Evolutionary conservation across 1,284 basidiomycete species (phyloP).

Genomic region (Rhodotorula sp.): DNA sequence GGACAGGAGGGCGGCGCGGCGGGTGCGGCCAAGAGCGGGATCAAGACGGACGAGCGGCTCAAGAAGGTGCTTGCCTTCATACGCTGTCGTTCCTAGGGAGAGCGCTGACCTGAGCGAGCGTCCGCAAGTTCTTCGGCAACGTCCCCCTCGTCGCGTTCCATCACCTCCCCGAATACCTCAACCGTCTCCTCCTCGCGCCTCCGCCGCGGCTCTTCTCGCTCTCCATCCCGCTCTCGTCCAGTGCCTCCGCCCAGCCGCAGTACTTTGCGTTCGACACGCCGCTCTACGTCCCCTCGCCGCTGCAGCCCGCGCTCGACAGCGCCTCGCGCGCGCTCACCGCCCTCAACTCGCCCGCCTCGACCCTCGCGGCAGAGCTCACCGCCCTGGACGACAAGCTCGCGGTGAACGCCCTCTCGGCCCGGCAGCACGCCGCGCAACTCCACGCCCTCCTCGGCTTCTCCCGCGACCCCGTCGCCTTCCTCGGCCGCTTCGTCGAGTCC

Average conservation of each 20-base stretch:
- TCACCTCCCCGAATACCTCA: constrained; percentile 81
- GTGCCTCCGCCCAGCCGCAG: not conserved
- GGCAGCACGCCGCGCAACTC: constrained; percentile 66
- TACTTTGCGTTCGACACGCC: constrained; percentile 78
- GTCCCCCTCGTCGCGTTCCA: constrained; percentile 71
- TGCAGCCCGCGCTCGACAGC: constrained; percentile 26
- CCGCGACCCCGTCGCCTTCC: constrained; percentile 74
- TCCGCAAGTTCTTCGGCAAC: constrained; percentile 57
- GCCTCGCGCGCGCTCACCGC: constrained; percentile 31
- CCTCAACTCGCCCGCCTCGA: not conserved
- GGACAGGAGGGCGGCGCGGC: constrained; percentile 63
- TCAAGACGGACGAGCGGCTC: constrained; percentile 74
- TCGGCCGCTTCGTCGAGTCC: constrained; percentile 84
- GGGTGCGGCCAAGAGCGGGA: constrained; percentile 42
- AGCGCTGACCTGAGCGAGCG: constrained; percentile 47
- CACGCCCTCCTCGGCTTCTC: constrained; percentile 79
- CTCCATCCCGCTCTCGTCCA: constrained; percentile 50
- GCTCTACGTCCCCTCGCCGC: constrained; percentile 61
- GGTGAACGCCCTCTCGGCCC: constrained; percentile 36
- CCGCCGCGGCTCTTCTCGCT: constrained; percentile 87
- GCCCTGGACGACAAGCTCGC: constrained; percentile 77
- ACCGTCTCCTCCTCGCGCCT: constrained; percentile 72
- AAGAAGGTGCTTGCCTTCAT: constrained; percentile 49
- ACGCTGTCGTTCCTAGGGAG: not conserved
- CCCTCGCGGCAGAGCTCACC: constrained; percentile 59